Conservation (phyloP, 1,284 basidiomycete species). For the Trichosporon inkin region DNA sequence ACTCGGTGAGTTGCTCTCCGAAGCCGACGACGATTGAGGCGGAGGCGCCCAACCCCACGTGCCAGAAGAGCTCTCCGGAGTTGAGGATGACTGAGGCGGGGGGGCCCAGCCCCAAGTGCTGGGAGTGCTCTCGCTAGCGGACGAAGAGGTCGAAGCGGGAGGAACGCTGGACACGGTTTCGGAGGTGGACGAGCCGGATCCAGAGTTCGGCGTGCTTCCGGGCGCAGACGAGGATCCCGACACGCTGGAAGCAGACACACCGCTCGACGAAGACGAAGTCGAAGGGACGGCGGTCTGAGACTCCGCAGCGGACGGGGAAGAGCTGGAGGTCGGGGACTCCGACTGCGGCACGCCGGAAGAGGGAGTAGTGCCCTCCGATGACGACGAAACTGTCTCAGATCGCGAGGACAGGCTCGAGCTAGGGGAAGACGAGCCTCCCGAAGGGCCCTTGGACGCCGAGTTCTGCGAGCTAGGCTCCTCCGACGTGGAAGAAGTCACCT, state of each 20-base stretch:
- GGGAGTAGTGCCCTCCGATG: background rate
- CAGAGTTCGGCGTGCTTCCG: background rate
- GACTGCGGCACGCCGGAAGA: background rate
- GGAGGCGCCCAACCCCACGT: too few species aligned
- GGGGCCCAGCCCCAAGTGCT: too few species aligned
- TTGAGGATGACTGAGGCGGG: too few species aligned
- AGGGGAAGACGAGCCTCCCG: background rate
- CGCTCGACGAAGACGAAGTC: background rate
- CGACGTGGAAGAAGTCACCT: background rate
- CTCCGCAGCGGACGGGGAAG: too few species aligned
- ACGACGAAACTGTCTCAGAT: background rate
- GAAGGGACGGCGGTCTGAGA: background rate
- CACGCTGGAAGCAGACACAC: background rate
- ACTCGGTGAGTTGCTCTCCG: too few species aligned
- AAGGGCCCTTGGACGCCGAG: background rate
- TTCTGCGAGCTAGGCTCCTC: background rate
- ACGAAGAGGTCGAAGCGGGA: too few species aligned
- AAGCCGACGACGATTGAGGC: too few species aligned
- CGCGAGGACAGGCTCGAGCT: background rate
- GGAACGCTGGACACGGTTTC: background rate
- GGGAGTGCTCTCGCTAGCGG: too few species aligned
- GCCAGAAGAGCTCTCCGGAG: too few species aligned
- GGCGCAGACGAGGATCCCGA: background rate
- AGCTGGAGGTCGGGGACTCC: too few species aligned
- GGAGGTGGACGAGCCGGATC: background rate